A percentile compares a stretch with the other conserved stretches of the same genome.
Evolutionary conservation across 805 yeast species (phyloP).

Genomic region (Kodamaea kakaduensis): DNA sequence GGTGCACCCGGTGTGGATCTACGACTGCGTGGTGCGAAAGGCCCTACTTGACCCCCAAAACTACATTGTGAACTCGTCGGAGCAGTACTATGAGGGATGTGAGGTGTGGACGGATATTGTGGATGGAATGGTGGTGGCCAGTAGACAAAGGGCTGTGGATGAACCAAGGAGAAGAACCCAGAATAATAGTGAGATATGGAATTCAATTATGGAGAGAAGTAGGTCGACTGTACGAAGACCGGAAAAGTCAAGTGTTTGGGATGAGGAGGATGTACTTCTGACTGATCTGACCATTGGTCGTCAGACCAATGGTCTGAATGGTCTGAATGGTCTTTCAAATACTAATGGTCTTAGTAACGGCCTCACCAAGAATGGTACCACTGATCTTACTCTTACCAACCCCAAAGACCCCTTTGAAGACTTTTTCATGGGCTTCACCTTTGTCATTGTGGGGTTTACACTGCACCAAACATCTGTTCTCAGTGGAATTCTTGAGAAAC

Average conservation of each 20-base stretch:
- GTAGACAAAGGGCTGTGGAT: constrained; percentile 2
- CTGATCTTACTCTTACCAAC: no score
- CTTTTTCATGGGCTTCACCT: constrained; percentile 41
- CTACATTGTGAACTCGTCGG: constrained; percentile 30
- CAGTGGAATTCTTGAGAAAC: constrained; percentile 40
- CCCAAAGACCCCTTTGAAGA: constrained; percentile 10
- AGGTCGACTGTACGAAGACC: constrained; percentile 12
- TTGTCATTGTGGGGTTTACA: constrained; percentile 42
- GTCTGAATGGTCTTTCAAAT: no score
- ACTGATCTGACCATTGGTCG: no score
- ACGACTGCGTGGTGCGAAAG: constrained; percentile 43
- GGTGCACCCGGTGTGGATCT: constrained; percentile 49
- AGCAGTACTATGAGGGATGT: constrained; percentile 23
- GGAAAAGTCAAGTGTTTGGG: constrained; percentile 24
- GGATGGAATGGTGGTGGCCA: background rate
- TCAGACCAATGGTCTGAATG: no score
- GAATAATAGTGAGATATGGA: constrained; percentile 38
- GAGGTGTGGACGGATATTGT: constrained; percentile 33
- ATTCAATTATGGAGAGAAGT: constrained; percentile 37
- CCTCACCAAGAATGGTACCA: no score
- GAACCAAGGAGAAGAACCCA: constrained; percentile 13
- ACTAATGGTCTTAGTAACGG: no score
- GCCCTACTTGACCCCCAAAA: constrained; percentile 39
- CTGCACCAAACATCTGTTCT: constrained; percentile 35
- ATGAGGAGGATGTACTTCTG: constrained; percentile 18